phyloP scores from a whole-genome alignment of 345 rosid species.

The Eucalyptus microcorys region DNA sequence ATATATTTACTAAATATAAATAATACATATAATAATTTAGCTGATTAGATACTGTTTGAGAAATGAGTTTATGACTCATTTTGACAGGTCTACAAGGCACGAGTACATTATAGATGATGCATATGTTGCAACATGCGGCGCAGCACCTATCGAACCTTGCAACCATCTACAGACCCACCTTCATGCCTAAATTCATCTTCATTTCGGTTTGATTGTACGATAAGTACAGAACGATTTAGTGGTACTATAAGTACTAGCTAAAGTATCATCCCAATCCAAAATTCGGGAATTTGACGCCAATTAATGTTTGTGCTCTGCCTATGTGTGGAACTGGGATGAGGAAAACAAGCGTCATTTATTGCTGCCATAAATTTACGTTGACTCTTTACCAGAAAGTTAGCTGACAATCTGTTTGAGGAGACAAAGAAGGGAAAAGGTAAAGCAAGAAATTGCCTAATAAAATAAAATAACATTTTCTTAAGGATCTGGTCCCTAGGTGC shows the following conservation, averaged over 20 bases:
- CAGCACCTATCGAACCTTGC: rapidly evolving
- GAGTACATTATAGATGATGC: neutral
- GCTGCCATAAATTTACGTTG: neutral
- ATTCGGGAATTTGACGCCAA: neutral
- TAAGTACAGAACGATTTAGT: neutral
- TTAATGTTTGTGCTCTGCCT: neutral
- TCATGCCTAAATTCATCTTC: neutral
- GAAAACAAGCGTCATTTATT: neutral
- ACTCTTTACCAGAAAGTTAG: neutral
- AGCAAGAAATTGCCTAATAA: neutral
- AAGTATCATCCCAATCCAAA: neutral
- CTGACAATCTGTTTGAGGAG: neutral
- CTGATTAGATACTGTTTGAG: too few relatives aligned
- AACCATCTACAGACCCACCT: neutral
- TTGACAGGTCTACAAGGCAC: rapidly evolving
- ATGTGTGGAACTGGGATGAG: neutral
- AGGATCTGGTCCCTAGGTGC: neutral
- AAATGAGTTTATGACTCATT: neutral
- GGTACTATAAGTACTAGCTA: neutral
- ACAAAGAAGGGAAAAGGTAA: neutral
- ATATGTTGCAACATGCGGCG: neutral
- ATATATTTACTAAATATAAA: too few relatives aligned
- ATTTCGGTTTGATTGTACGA: neutral
- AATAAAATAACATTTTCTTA: neutral
- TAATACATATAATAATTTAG: neutral